Percentiles rank a stretch among this genome's conserved stretches.
Evolutionary conservation across 2,329 filamentous ascomycete species (phyloP).

Genomic region (Cladosporium velox): DNA sequence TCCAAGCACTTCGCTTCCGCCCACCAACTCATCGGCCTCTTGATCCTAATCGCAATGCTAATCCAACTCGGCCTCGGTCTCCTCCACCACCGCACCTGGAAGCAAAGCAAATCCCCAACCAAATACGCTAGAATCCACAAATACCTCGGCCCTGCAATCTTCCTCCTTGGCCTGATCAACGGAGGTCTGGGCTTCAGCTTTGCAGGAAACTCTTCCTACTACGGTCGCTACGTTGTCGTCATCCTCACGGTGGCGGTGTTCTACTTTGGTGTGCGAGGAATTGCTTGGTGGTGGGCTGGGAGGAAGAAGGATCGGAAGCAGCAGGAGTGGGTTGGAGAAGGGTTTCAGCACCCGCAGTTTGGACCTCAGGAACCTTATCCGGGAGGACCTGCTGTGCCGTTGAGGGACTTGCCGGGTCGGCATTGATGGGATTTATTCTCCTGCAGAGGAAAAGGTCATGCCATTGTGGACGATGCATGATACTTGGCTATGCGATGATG

Average conservation of each 20-base stretch:
- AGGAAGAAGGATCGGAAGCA: neutral
- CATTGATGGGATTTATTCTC: neutral
- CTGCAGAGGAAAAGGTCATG: neutral
- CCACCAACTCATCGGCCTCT: slow-evolving; percentile 62
- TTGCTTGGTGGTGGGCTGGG: slow-evolving; percentile 7
- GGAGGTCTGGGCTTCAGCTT: slow-evolving; percentile 62
- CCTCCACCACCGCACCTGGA: slow-evolving; percentile 58
- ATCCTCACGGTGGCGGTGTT: slow-evolving; percentile 4
- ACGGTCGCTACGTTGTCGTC: slow-evolving; percentile 1
- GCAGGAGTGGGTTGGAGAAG: slow-evolving; percentile 11
- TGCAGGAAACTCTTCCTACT: slow-evolving; percentile 46
- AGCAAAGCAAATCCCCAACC: slow-evolving; percentile 46
- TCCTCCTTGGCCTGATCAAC: slow-evolving; percentile 58
- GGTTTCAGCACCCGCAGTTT: slow-evolving; percentile 9
- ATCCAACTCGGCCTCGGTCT: slow-evolving; percentile 58
- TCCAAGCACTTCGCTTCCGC: slow-evolving; percentile 27
- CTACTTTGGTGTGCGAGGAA: neutral
- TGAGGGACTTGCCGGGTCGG: neutral
- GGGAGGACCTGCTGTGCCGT: slow-evolving; percentile 8
- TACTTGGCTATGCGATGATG: neutral
- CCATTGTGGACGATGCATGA: neutral
- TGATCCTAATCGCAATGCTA: slow-evolving; percentile 56
- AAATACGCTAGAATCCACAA: slow-evolving; percentile 56
- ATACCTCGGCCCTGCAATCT: slow-evolving; percentile 58
- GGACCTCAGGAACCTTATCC: slow-evolving; percentile 6